phyloP scores from a whole-genome alignment of 371 early-diverging fungal species.

The Mortierella sp. region DNA sequence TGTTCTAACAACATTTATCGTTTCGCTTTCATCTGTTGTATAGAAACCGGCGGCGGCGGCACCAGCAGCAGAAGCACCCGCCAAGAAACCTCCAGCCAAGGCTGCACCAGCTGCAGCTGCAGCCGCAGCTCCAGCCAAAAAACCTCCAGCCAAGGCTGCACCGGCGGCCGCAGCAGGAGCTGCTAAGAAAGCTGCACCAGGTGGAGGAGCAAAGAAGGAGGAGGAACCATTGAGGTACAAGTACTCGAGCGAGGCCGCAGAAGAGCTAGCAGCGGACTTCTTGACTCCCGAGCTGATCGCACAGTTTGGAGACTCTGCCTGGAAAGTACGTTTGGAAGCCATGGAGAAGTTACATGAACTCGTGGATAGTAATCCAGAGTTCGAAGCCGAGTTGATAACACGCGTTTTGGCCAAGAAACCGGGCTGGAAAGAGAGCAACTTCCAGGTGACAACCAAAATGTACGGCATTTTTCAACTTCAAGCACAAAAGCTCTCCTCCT shows the following conservation, averaged over 20 bases:
- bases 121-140: constrained; percentile 70
- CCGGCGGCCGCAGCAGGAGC: constrained; percentile 24
- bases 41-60: constrained; percentile 26
- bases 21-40: background rate
- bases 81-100: constrained; percentile 67
- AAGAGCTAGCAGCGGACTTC: constrained; percentile 70
- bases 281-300: constrained; percentile 68
- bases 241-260: constrained; percentile 73
- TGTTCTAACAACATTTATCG: background rate
- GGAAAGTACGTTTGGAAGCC: constrained; percentile 92
- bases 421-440: constrained; percentile 96
- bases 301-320: constrained; percentile 75
- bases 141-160: constrained; percentile 61
- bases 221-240: constrained; percentile 78
- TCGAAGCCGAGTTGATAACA: constrained; percentile 88
- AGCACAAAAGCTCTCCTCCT: constrained; percentile 68
- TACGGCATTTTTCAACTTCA: constrained; percentile 75
- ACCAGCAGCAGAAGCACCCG: constrained; percentile 58
- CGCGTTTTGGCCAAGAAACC: constrained; percentile 84
- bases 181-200: constrained; percentile 58
- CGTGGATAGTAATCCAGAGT: constrained; percentile 59
- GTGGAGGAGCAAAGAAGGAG: constrained; percentile 61
- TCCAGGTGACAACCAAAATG: constrained; percentile 75
- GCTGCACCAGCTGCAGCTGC: too few species aligned
- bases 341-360: constrained; percentile 79